Evolutionary conservation across 805 yeast genomes (phyloP).

Genomic region (Teunomyces cretensis): DNA sequence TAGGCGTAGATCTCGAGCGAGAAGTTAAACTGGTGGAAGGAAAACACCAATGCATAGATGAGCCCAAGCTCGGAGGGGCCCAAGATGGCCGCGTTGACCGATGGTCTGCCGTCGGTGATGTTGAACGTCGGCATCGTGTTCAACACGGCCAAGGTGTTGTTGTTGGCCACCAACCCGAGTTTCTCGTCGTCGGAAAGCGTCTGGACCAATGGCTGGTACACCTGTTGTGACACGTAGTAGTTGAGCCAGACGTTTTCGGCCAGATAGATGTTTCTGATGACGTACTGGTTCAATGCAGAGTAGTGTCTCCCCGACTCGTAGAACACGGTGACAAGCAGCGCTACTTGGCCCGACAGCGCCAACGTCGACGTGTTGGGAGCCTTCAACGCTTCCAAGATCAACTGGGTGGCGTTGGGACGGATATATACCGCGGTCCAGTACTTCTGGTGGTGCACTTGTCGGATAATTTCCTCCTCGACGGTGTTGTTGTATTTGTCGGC

Average conservation of each 20-base stretch:
- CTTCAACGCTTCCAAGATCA: slow-evolving; percentile 11
- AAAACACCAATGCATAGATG: slow-evolving; percentile 30
- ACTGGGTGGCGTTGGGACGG: slow-evolving; percentile 25
- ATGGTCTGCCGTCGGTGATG: slow-evolving; percentile 20
- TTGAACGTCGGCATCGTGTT: slow-evolving; percentile 22
- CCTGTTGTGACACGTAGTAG: slow-evolving; percentile 16
- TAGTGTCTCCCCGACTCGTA: slow-evolving; percentile 32
- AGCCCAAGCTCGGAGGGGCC: slow-evolving; percentile 36
- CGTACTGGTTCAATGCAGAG: slow-evolving; percentile 32
- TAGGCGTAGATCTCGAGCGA: slow-evolving; percentile 23
- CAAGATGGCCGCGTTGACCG: slow-evolving; percentile 19
- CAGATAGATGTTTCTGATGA: slow-evolving; percentile 25
- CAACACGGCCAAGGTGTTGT: slow-evolving; percentile 17
- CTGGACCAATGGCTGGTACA: slow-evolving; percentile 17
- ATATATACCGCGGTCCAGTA: slow-evolving; percentile 33
- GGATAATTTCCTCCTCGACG: slow-evolving; percentile 15
- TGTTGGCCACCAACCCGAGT: slow-evolving; percentile 9
- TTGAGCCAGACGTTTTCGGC: slow-evolving; percentile 22
- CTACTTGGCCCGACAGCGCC: slow-evolving; percentile 13
- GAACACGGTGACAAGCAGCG: slow-evolving; percentile 16
- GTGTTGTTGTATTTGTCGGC: slow-evolving; percentile 20
- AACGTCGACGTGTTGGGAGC: slow-evolving; percentile 6
- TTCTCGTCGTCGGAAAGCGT: slow-evolving; percentile 15
- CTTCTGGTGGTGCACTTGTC: slow-evolving; percentile 25
- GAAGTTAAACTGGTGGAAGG: slow-evolving; percentile 37